Percentiles rank a stretch among this genome's conserved stretches.
Evolutionary conservation across 1,284 basidiomycete species (phyloP).

Genomic region (Microstroma glucosiphilum): DNA sequence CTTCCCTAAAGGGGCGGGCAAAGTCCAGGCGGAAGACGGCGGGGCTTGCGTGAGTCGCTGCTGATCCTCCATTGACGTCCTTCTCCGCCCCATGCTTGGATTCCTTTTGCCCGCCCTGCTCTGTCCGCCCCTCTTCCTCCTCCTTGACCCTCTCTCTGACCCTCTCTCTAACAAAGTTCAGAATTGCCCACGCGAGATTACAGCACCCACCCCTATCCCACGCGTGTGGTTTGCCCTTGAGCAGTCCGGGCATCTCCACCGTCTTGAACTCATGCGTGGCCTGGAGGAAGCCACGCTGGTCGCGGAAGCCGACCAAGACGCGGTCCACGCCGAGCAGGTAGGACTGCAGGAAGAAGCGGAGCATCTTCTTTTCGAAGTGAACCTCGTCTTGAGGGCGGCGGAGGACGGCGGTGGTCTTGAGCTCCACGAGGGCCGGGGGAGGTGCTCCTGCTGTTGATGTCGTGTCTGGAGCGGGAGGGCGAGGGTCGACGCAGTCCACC

Average conservation of each 20-base stretch:
- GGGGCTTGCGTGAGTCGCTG: constrained; percentile 7
- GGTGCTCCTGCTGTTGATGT: constrained; percentile 10
- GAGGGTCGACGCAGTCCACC: constrained; percentile 71
- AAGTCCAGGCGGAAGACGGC: constrained; percentile 36
- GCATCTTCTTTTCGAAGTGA: constrained; percentile 72
- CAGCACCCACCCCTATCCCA: constrained; percentile 66
- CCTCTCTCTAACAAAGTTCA: constrained; percentile 55
- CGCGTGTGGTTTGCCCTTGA: constrained; percentile 57
- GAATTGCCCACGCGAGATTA: constrained; percentile 64
- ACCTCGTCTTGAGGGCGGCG: constrained; percentile 63
- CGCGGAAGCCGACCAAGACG: constrained; percentile 83
- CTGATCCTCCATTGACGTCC: constrained; percentile 11
- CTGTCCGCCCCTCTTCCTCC: too few relatives aligned
- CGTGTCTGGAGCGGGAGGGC: constrained; percentile 10
- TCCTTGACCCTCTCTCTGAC: neutral
- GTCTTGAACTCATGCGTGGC: constrained; percentile 47
- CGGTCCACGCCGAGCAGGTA: constrained; percentile 78
- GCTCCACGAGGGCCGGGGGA: constrained; percentile 63
- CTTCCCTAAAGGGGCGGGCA: constrained; percentile 25
- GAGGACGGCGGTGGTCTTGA: constrained; percentile 84
- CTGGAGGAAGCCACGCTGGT: constrained; percentile 1
- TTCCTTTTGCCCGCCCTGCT: constrained; percentile 2
- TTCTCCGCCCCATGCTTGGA: constrained; percentile 7
- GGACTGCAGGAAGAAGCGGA: constrained; percentile 89
- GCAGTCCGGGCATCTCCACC: constrained; percentile 47